Evolutionary conservation across 1,139 yeast genomes (phyloP), one percentile per base, ranked within the genome.

Genomic region (Oligophagozyma castellii): DNA sequence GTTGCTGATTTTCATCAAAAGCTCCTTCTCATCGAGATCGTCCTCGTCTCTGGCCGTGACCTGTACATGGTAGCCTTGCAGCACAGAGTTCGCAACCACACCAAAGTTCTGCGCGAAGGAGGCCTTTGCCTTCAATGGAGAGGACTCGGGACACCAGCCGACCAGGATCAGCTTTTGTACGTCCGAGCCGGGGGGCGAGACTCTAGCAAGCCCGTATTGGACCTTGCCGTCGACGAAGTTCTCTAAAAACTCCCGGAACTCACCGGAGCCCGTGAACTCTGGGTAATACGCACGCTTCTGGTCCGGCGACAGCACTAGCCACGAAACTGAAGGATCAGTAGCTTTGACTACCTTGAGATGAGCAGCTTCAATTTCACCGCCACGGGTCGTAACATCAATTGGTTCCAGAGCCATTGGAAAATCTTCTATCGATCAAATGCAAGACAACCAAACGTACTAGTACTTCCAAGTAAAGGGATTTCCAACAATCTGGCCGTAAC

Each of bases 21-120:
- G 70, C 36, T 79, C 93, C 19, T 67, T 65, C 27, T 78, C 80
- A 43, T 80, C 80, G 51, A 92, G 66, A 51, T 92, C 98, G 47
- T 83, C 95, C 31, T 71, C 67, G 48, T 81, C 93, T 56, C 96
- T 72, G n/a, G 96, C 98, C 24, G 95, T 83, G 40, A 92, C 74
- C 56, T 89, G 96, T 32, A 89, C 86, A 51, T 89, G 98, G 57
- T 86, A 89, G 22, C 94, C 94, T 40, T 65, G 65, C 43, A 78
- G 64, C 14, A 73, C 62, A 35, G 65, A 70, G 29, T 50, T 47
- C 18, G 86, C 70, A 11, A 78, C 78, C 24, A 73, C 78, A 26
- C 81, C 81, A 42, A 77, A 74, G 54, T 78, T 78, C 39, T 72
- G 59, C 16, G 86, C 84, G 56, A 74, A 78, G 2, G 84, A 73